A percentile compares a stretch with the other conserved stretches of the same genome.
Evolutionary conservation across 768 basidiomycete species (phyloP).

Genomic region (Boletus subcaerulescens): DNA sequence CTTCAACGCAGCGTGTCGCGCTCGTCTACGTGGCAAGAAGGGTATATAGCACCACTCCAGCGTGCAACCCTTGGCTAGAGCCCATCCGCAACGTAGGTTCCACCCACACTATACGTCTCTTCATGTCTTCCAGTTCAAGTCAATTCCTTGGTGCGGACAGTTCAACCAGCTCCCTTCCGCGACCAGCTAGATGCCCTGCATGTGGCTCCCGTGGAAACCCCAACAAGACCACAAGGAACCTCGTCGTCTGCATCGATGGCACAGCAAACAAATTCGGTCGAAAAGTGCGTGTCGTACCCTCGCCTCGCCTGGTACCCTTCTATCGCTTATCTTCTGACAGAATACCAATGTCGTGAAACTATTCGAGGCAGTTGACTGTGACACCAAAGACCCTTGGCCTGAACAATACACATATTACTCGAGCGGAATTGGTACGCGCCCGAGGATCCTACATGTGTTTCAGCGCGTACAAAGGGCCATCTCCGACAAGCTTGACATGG

Average conservation of each 20-base stretch:
- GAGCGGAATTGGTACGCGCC: conserved; percentile 5
- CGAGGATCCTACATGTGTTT: conserved; percentile 1
- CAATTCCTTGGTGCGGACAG: not conserved
- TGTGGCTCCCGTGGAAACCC: not conserved
- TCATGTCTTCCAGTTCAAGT: not conserved
- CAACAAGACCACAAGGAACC: not conserved
- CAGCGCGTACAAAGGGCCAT: conserved; percentile 1
- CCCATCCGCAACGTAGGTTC: not conserved
- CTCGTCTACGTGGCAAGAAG: not conserved
- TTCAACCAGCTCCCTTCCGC: not conserved
- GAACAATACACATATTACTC: conserved; percentile 8
- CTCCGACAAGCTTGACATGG: conserved; percentile 7
- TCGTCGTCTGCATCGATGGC: conserved; percentile 7
- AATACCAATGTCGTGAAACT: conserved; percentile 9
- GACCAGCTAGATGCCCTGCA: not conserved
- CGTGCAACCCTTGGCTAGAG: not conserved
- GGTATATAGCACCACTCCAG: not conserved
- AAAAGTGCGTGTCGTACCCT: not conserved
- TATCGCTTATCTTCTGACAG: not conserved
- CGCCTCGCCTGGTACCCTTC: not conserved
- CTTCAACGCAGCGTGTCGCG: no score
- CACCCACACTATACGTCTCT: not conserved
- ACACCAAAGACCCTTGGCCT: not conserved
- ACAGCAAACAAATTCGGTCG: conserved; percentile 8
- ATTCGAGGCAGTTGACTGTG: conserved; percentile 5